These are phyloP conservation scores for Ulota crispa DNA, from an alignment of 225 moss, liverwort and hornwort genomes.

Conservation along the genomic window DNA sequence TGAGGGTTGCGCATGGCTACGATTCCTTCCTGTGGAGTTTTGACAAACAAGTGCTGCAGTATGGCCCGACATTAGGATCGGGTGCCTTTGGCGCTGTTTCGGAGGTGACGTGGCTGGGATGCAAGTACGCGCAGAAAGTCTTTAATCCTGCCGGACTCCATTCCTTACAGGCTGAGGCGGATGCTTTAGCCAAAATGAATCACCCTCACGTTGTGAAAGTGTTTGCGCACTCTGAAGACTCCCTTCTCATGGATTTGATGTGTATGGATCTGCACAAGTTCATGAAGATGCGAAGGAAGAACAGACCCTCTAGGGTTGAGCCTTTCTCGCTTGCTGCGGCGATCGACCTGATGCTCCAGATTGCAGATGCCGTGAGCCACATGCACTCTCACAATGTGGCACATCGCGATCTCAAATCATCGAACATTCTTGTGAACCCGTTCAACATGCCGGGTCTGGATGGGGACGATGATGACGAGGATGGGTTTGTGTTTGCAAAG, in stretches of 20 bases:
- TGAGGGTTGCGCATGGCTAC: background rate
- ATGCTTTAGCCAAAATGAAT: background rate
- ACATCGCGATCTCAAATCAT: conserved; percentile 7
- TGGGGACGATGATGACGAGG: background rate
- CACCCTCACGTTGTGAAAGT: conserved; percentile 28
- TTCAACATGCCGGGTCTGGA: background rate
- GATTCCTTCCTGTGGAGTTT: background rate
- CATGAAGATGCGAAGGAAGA: background rate
- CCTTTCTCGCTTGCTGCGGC: conserved; percentile 16
- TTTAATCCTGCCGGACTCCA: background rate
- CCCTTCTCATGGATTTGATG: conserved; percentile 28
- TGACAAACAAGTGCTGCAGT: background rate
- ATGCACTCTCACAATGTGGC: conserved; percentile 5
- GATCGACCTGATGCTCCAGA: conserved; percentile 30
- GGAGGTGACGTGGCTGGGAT: background rate
- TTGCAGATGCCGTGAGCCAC: conserved; percentile 18
- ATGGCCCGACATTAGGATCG: background rate
- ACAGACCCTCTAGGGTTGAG: background rate
- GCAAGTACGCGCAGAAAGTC: background rate
- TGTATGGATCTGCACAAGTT: conserved; percentile 4
- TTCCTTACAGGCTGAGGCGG: background rate
- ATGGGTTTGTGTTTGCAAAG: conserved; percentile 22
- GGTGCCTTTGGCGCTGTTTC: background rate
- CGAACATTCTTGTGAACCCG: conserved; percentile 16
- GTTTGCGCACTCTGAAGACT: background rate